A percentile compares a stretch with the other conserved stretches of the same genome.
These are phyloP conservation scores for Diaporthe citri DNA, from an alignment of 2,329 filamentous ascomycete genomes.

Conservation along the genomic window DNA sequence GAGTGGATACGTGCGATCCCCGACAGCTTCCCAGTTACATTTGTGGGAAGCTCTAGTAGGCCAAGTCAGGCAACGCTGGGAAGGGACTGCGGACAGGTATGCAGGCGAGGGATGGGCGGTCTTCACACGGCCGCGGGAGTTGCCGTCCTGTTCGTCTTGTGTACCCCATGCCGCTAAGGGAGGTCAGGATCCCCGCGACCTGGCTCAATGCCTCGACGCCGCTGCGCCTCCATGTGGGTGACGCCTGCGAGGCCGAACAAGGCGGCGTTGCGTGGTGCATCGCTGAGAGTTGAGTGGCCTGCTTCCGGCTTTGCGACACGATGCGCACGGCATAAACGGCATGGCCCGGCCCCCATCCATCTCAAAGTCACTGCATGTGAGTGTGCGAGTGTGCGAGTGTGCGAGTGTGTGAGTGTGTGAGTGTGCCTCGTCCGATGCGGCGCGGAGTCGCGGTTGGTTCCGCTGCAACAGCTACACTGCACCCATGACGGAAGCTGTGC, in stretches of 20 bases:
- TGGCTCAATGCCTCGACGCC: conserved; percentile 18
- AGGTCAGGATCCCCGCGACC: conserved; percentile 12
- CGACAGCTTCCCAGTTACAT: conserved; percentile 22
- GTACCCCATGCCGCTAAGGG: conserved; percentile 26
- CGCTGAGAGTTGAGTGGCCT: conserved; percentile 9
- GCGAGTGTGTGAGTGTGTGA: neutral
- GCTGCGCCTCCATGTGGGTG: neutral
- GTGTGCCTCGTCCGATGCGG: conserved; percentile 28
- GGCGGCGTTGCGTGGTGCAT: conserved; percentile 5
- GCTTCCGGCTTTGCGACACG: conserved; percentile 14
- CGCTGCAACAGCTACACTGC: conserved; percentile 21
- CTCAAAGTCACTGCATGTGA: conserved; percentile 8
- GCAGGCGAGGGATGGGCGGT: conserved; percentile 18
- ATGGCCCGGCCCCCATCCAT: conserved; percentile 22
- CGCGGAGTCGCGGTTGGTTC: conserved; percentile 25
- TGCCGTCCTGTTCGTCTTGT: conserved; percentile 38
- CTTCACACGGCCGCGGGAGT: conserved; percentile 28
- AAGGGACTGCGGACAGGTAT: conserved; percentile 15
- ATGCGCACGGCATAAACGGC: conserved; percentile 6
- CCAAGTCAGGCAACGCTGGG: neutral
- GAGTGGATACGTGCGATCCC: conserved; percentile 23
- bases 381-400: neutral
- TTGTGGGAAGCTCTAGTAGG: conserved; percentile 25
- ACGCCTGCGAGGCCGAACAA: neutral
- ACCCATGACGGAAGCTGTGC: conserved; percentile 27